phyloP scores from a whole-genome alignment of 495 filamentous ascomycete species.

The Neurospora intermedia region DNA sequence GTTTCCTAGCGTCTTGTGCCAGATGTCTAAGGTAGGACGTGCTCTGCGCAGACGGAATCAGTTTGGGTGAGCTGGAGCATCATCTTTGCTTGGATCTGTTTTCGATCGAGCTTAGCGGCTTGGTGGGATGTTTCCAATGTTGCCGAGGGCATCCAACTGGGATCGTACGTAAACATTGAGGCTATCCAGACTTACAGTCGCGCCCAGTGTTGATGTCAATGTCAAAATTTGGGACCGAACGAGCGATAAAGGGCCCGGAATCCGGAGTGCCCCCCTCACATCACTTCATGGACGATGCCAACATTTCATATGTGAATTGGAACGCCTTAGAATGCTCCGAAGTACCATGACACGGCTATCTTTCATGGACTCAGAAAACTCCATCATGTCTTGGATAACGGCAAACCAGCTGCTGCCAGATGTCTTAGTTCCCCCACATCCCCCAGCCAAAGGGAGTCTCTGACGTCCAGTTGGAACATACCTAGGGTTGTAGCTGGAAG shows the following conservation, averaged over 20 bases:
- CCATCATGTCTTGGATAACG: not conserved
- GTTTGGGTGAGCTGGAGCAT: not conserved
- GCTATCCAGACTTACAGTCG: not conserved
- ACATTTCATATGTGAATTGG: not conserved
- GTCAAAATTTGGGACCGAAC: not conserved
- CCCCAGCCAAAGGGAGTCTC: not conserved
- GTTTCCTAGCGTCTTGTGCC: conserved; percentile 1
- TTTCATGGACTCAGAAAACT: not conserved
- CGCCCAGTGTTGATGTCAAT: not conserved
- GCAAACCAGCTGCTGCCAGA: not conserved
- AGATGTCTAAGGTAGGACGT: too few relatives aligned
- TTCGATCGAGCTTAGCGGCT: not conserved
- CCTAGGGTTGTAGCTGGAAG: not conserved
- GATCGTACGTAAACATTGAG: not conserved
- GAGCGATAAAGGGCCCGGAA: not conserved
- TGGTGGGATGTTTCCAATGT: not conserved
- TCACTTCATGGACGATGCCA: not conserved
- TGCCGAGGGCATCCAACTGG: too few relatives aligned
- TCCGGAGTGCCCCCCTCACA: not conserved
- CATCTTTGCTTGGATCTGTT: not conserved
- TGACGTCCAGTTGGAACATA: not conserved
- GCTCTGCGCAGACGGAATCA: not conserved
- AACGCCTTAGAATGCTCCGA: not conserved
- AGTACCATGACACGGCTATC: not conserved
- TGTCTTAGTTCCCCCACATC: not conserved